phyloP scores from a whole-genome alignment of 2,329 filamentous ascomycete genomes.

The Elsinoe ampelina region DNA sequence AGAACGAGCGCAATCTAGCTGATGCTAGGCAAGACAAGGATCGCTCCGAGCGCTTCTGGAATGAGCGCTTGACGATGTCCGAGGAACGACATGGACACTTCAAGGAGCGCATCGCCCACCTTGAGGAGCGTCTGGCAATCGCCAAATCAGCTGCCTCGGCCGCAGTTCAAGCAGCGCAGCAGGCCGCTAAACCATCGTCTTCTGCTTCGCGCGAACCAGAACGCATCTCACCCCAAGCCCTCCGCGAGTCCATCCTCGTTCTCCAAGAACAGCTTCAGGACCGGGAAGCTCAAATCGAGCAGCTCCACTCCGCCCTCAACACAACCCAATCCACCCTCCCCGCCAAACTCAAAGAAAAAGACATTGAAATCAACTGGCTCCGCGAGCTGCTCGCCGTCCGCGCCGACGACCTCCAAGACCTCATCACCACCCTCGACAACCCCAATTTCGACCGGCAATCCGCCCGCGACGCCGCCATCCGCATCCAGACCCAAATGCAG shows the following conservation, averaged over 20 bases:
- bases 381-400: slow-evolving; percentile 86
- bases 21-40: slow-evolving; percentile 68
- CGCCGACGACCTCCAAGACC: slow-evolving; percentile 83
- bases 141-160: slow-evolving; percentile 79
- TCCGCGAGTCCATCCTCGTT: slow-evolving; percentile 92
- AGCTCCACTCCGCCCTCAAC: slow-evolving; percentile 63
- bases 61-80: slow-evolving; percentile 71
- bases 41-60: slow-evolving; percentile 66
- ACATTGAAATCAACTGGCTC: slow-evolving; percentile 91
- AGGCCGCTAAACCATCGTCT: slow-evolving; percentile 18
- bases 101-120: slow-evolving; percentile 71
- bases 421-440: slow-evolving; percentile 68
- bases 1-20: slow-evolving; percentile 42
- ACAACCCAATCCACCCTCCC: slow-evolving; percentile 67
- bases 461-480: slow-evolving; percentile 83
- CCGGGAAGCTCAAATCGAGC: slow-evolving; percentile 81
- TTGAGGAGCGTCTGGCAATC: slow-evolving; percentile 87
- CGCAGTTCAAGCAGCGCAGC: slow-evolving; percentile 56
- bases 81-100: slow-evolving; percentile 78
- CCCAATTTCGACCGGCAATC: slow-evolving; percentile 65
- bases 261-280: slow-evolving; percentile 94
- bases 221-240: slow-evolving; percentile 86
- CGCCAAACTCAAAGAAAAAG: slow-evolving; percentile 76
- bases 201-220: slow-evolving; percentile 47
- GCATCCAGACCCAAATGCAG: slow-evolving; percentile 85